Evolutionary conservation across 2,329 filamentous ascomycete species (phyloP).

Genomic region (Xylaria digitata): DNA sequence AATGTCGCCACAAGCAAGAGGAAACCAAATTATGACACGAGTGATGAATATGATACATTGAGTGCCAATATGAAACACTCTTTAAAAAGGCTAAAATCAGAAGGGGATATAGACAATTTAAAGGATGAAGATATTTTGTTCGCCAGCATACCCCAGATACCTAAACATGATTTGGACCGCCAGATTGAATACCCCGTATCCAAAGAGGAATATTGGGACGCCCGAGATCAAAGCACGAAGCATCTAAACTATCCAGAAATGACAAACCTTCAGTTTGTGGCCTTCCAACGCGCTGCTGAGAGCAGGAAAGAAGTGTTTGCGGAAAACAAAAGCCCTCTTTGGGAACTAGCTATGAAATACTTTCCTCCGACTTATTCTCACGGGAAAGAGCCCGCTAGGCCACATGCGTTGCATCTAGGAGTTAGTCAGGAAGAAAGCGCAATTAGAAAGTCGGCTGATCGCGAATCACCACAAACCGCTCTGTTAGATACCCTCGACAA

Average conservation of each 20-base stretch:
- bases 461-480: slow-evolving; percentile 44
- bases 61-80: slow-evolving; percentile 56
- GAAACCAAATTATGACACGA: slow-evolving; percentile 63
- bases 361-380: slow-evolving; percentile 60
- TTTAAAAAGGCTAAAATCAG: slow-evolving; percentile 68
- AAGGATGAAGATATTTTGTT: slow-evolving; percentile 61
- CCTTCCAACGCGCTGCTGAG: slow-evolving; percentile 64
- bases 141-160: slow-evolving; percentile 62
- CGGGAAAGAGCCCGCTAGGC: slow-evolving; percentile 36
- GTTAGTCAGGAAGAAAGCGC: slow-evolving; percentile 43
- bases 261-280: slow-evolving; percentile 68
- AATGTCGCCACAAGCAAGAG: slow-evolving; percentile 66
- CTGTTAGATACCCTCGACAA: slow-evolving; percentile 43
- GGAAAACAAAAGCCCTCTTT: slow-evolving; percentile 63
- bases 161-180: slow-evolving; percentile 62
- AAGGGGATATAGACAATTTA: slow-evolving; percentile 54
- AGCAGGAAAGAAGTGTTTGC: slow-evolving; percentile 64
- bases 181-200: slow-evolving; percentile 68
- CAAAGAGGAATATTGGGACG: slow-evolving; percentile 69
- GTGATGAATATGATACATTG: slow-evolving; percentile 61
- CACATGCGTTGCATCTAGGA: slow-evolving; percentile 37
- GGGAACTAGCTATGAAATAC: slow-evolving; percentile 68
- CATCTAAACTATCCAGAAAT: slow-evolving; percentile 73
- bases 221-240: slow-evolving; percentile 65
- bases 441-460: slow-evolving; percentile 46